phyloP scores from a whole-genome alignment of 306 rosid genomes.

The Medicago ruthenica region DNA sequence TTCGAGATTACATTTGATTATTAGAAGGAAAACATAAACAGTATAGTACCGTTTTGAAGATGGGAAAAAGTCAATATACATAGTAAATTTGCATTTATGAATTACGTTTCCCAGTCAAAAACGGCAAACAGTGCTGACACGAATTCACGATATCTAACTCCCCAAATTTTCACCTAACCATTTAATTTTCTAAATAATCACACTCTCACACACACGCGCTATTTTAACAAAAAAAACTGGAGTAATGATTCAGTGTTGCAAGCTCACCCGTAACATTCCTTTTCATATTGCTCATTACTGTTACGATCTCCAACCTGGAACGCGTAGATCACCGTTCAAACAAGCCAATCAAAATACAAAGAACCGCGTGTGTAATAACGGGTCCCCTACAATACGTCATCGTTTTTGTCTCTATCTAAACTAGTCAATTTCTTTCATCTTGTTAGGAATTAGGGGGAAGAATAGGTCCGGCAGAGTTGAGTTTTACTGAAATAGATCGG shows the following conservation, averaged over 20 bases:
- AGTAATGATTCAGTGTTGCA: slow-evolving; percentile 2
- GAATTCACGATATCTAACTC: slow-evolving; percentile 20
- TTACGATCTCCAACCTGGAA: not conserved
- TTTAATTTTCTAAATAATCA: not conserved
- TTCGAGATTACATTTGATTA: no score
- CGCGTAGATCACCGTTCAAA: slow-evolving; percentile 50
- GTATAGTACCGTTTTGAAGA: not conserved
- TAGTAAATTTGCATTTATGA: slow-evolving; percentile 7
- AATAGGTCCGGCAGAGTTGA: no score
- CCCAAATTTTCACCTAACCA: not conserved
- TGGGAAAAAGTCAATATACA: not conserved
- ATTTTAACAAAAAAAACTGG: not conserved
- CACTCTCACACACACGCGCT: not conserved
- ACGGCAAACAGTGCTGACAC: slow-evolving; percentile 13
- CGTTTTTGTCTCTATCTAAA: not conserved
- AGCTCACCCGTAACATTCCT: not conserved
- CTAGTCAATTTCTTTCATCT: no score
- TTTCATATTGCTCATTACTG: not conserved
- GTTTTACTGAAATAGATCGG: no score
- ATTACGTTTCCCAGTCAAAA: slow-evolving; percentile 17
- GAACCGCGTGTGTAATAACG: slow-evolving; percentile 14
- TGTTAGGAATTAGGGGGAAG: no score
- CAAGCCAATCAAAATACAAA: not conserved
- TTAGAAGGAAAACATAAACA: not conserved
- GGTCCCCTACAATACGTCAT: slow-evolving; percentile 37